Evolutionary conservation across 495 filamentous ascomycete species (phyloP), one percentile per base, ranked within the genome.

Genomic region (Hypoxylon intermedium): DNA sequence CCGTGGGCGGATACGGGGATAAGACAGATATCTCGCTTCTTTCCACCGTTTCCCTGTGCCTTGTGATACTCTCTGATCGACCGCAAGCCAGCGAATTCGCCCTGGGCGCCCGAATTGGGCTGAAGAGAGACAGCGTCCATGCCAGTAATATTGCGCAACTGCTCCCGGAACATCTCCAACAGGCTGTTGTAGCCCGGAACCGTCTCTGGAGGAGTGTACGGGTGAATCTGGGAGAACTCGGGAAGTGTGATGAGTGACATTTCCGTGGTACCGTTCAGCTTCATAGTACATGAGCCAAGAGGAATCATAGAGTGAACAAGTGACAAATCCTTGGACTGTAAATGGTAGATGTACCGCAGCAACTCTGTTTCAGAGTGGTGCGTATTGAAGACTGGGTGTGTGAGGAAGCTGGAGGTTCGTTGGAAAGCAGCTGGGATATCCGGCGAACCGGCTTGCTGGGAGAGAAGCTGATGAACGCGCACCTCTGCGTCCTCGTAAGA

Each of bases 221-320:
- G 94, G 74, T 98, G 94, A 21, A 98, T 84, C 42, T 88, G 85
- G 40, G 91, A 84, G 74, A 96, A 93, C 66, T 92, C 87, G 9
- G 88, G 88, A 80, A 87, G 90, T 1, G 92, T 92, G 52, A 97
- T 79, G 15, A 94, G 90, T 7, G 90, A 83, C 90, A 95, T 98
- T 73, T 98, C 93, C 12, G 90, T 89, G 26, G 93, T 95, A 53
- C 90, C 92, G 69, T 98, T 98, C 37, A 98, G 87, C 82, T 98
- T 98, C 94, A 98, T 98, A 18, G 94, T 98, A 80, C 94, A 98
- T 13, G 95, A 98, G 21, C 94, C 94, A n/a, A 98, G 85, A 5
- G 94, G 93, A 60, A 98, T 98, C 94, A 98, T 98, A 9, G 95
- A 98, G 77, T 98, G 95, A 5, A 89, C 89, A 33, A 98, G 80